Base-by-base conservation (phyloP, 2,329 filamentous ascomycete genomes). In the Epichloe gansuensis region DNA sequence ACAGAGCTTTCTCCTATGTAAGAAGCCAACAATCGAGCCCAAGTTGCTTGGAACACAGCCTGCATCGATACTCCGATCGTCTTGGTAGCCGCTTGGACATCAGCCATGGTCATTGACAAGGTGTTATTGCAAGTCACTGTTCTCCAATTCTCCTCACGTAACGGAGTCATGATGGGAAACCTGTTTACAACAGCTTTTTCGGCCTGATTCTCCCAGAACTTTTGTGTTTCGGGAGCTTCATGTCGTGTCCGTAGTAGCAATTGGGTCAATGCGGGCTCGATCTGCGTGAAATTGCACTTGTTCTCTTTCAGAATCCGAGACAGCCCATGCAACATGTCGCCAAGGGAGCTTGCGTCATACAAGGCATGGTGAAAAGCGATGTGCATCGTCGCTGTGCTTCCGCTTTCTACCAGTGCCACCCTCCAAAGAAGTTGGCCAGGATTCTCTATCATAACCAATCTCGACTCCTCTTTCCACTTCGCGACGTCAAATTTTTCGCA, bases 311-410 rank as follows among this genome's bases (percentile, higher is more conserved):
- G 40, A 6, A 63, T 36, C 1, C 46, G 47, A 0, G 60, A 56
- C 12, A 95, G 70, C 57, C 85, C 78, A 0, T 71, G 61, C 2
- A 95, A 66, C 1, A 96, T 74, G 0, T 73, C 61, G 3, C 78
- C 71, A 11, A 96, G 69, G 8, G 88, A 89, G 41, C 80, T 74
- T 0, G 89, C 90, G 68, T 96, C 90, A 58, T 94, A 96, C 0
- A 96, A 71, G 0, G 87, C 86, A 67, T 96, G 90, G 56, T 94
- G 85, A 3, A 89, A 73, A 1, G 71, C 63, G 4, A 81, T 56
- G 46, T 75, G 68, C 66, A 77, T 73, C 2, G 47, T 59, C 4
- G 55, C 38, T 1, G 50, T 44, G 0, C 55, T 48, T 0, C 60
- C 51, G 0, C 55, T 44, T 3, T 71, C 57, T 0, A 74, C 61